A percentile compares a stretch with the other conserved stretches of the same genome.
Evolutionary conservation across 2,329 filamentous ascomycete species (phyloP).

Genomic region (Penicillium sp.): DNA sequence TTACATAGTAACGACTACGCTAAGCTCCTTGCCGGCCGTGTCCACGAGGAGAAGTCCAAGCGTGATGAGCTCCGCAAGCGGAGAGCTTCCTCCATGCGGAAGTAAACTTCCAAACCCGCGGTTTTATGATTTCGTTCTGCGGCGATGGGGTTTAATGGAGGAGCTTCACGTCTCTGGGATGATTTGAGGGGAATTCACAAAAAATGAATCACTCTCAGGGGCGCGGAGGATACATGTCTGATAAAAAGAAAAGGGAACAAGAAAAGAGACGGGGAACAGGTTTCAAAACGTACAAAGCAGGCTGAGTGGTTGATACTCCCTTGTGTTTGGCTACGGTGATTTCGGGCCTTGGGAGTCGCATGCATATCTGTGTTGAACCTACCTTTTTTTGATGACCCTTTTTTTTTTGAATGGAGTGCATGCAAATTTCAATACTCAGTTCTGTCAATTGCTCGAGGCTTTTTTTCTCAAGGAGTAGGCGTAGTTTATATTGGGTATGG

Average conservation of each 20-base stretch:
- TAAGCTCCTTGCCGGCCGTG: slow-evolving; percentile 93
- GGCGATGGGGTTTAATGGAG: slow-evolving; percentile 36
- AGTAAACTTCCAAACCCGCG: slow-evolving; percentile 54
- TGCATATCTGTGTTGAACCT: slow-evolving; percentile 28
- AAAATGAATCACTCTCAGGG: slow-evolving; percentile 24
- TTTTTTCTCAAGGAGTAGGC: not conserved
- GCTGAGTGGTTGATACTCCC: slow-evolving; percentile 24
- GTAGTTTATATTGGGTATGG: not conserved
- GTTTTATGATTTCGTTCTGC: slow-evolving; percentile 34
- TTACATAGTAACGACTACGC: slow-evolving; percentile 84
- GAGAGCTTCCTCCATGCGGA: slow-evolving; percentile 92
- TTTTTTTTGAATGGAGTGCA: slow-evolving; percentile 30
- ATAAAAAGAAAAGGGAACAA: slow-evolving; percentile 24
- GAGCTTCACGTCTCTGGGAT: slow-evolving; percentile 38
- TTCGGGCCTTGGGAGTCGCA: slow-evolving; percentile 18
- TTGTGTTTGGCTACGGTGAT: slow-evolving; percentile 21
- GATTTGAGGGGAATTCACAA: slow-evolving; percentile 25
- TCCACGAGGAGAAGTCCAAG: slow-evolving; percentile 90
- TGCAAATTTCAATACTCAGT: slow-evolving; percentile 27
- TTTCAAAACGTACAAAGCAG: slow-evolving; percentile 21
- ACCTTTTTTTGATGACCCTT: slow-evolving; percentile 29
- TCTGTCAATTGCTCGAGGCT: slow-evolving; percentile 13
- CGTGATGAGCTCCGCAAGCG: slow-evolving; percentile 96
- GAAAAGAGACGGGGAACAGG: slow-evolving; percentile 20
- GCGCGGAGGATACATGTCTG: slow-evolving; percentile 27